phyloP scores from a whole-genome alignment of 78 protist genomes.

The Acrasis kona region DNA sequence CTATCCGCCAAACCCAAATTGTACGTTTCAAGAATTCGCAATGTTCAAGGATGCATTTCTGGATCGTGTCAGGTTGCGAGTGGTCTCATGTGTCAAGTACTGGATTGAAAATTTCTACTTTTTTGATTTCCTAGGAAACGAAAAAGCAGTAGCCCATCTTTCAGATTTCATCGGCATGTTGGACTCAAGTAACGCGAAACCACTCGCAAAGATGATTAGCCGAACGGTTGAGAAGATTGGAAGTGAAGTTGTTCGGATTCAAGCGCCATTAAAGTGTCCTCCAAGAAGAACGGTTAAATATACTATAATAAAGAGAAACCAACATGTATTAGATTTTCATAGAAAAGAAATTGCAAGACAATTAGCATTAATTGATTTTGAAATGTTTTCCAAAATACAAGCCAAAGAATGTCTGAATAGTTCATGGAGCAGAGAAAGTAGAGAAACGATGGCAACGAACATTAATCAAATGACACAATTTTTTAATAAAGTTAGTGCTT shows the following conservation, averaged over 20 bases:
- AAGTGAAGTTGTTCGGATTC: not conserved
- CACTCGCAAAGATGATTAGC: not conserved
- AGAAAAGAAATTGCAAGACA: constrained; percentile 56
- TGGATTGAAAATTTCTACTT: constrained; percentile 1
- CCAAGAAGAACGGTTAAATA: not conserved
- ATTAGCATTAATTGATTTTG: constrained; percentile 51
- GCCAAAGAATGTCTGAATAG: constrained; percentile 45
- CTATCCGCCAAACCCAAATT: not conserved
- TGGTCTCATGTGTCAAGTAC: not conserved
- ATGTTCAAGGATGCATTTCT: not conserved
- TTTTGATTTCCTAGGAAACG: not conserved
- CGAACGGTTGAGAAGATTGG: not conserved
- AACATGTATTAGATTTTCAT: not conserved
- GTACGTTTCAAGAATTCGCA: not conserved
- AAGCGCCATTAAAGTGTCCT: not conserved
- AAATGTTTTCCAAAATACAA: constrained; percentile 36
- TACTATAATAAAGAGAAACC: not conserved
- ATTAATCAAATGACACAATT: constrained; percentile 49
- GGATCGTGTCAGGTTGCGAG: not conserved
- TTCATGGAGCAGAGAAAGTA: constrained; percentile 55
- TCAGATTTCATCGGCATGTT: not conserved
- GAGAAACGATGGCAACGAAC: constrained; percentile 52
- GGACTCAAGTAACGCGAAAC: not conserved
- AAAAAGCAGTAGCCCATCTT: not conserved
- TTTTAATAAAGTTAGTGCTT: constrained; percentile 34